These are phyloP conservation scores for Carallia brachiata DNA, from an alignment of 345 rosid species.

Conservation along the genomic window DNA sequence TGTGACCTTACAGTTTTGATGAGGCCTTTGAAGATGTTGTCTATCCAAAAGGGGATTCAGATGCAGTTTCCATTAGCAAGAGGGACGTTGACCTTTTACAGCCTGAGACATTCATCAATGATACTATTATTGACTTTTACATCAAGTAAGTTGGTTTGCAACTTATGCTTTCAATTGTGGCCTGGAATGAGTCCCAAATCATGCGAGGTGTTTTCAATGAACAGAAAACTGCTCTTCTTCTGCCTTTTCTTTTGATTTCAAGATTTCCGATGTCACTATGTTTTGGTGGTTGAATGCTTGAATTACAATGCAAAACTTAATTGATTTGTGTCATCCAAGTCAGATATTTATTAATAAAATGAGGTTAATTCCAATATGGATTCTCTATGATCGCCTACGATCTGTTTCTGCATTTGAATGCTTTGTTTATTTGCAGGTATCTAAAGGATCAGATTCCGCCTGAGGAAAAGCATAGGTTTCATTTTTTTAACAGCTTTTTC, in stretches of 20 bases:
- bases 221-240: too few relatives aligned
- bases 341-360: background rate
- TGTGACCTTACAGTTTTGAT: conserved; percentile 54
- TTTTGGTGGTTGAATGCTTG: background rate
- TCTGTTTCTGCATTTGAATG: background rate
- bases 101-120: conserved; percentile 93
- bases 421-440: conserved; percentile 49
- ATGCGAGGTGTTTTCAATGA: too few relatives aligned
- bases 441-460: conserved; percentile 68
- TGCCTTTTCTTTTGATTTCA: background rate
- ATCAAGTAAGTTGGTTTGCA: conserved; percentile 56
- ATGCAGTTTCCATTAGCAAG: conserved; percentile 89
- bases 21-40: conserved; percentile 79
- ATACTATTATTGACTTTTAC: conserved; percentile 97
- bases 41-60: conserved; percentile 89
- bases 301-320: background rate
- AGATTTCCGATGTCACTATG: background rate
- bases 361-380: background rate
- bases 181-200: background rate
- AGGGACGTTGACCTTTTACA: conserved; percentile 89
- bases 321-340: background rate
- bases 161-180: background rate
- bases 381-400: background rate
- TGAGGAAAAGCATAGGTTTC: conserved; percentile 63
- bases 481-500: conserved; percentile 97